Base-by-base conservation (phyloP, 108 stramenopile species). In the Nitzschia palea region DNA sequence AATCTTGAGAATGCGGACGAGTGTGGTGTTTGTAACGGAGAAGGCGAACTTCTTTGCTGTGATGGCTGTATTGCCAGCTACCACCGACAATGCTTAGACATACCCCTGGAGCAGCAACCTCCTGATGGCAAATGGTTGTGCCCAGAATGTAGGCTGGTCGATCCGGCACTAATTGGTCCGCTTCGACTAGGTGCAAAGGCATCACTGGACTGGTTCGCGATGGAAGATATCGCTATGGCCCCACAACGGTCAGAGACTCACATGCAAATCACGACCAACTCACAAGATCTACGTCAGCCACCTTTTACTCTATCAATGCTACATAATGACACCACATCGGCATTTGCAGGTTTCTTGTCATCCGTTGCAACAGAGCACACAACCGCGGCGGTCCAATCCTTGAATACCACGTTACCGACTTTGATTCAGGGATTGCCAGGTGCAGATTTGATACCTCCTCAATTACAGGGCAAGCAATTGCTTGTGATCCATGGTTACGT, bases 11-110 rank as follows among this genome's bases (percentile, higher is more conserved):
- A 94, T 52, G 71, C 68, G 12, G 89, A 94, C 54, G 81, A 86
- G 50, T 91, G 93, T 50, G 55, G 42, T 0, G 76, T 94, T 27
- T 94, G 92, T 61, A 72, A 85, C 8, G 8, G 76, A 26, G 89
- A 89, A 63, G 92, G 92, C 8, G 87, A 94, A 35, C 72, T 94
- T 55, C 57, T 94, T 14, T 90, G 92, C 31, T 94, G 92, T 65
- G 92, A 94, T 68, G 87, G 88, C 25, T 94, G 92, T 62, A 64
- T 76, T 2, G 67, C 68, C 5, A 88, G 87, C 53, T 90, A 82
- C 68, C 92, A 94, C 65, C 54, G 71, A 37, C 48, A 44, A 20
- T 94, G 92, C 44, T 32, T 88, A 17, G 77, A 71, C 15, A 71
- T 93, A 75, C 34, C 52, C 8, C n/a, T 20, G 15, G 53, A 55